phyloP scores from a whole-genome alignment of 495 filamentous ascomycete species.

The Thermothielavioides terrestris region DNA sequence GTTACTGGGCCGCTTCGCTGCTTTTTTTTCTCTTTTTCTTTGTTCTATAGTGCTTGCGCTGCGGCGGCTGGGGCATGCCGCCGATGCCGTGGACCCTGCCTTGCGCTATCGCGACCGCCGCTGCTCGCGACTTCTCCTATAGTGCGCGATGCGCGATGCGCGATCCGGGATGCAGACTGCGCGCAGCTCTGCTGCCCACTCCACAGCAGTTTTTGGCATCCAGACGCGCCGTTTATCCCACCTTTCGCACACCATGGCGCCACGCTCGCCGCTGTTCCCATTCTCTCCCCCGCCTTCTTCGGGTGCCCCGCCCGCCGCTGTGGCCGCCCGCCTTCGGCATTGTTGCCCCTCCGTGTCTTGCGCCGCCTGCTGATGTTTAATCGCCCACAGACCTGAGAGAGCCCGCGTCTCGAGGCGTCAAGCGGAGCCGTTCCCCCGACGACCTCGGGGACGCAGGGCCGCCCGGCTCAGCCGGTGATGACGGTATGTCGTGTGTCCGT shows the following conservation, averaged over 20 bases:
- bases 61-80: neutral
- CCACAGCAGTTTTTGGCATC: neutral
- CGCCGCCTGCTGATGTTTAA: conserved; percentile 17
- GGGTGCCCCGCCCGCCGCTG: neutral
- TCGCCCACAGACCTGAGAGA: conserved; percentile 31
- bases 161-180: no score
- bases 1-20: conserved; percentile 15
- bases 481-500: conserved; percentile 62
- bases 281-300: neutral
- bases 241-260: neutral
- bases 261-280: no score
- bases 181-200: neutral
- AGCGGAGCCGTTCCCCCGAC: conserved; percentile 90
- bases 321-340: neutral
- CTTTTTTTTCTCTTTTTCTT: neutral
- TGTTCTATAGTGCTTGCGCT: neutral
- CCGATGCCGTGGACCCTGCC: neutral
- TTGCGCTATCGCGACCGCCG: neutral
- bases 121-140: neutral
- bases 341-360: neutral
- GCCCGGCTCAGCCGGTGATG: conserved; percentile 61
- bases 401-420: conserved; percentile 60
- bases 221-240: neutral
- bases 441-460: conserved; percentile 51
- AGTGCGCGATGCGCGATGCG: neutral